Evolutionary conservation across 192 early-diverging fungal species (phyloP).

Genomic region (Coemansia sp.): DNA sequence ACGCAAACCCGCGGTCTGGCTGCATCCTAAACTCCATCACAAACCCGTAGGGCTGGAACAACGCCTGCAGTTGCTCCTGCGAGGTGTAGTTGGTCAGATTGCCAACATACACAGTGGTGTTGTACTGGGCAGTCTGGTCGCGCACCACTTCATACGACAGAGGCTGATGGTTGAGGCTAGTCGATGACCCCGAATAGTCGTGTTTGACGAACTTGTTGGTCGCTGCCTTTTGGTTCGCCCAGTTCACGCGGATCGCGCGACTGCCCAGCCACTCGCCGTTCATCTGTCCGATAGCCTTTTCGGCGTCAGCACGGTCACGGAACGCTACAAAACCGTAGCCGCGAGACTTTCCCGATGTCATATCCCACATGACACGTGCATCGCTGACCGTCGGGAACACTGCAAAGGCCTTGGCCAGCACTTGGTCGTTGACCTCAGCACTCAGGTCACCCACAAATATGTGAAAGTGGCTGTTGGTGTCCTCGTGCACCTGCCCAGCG

Average conservation of each 20-base stretch:
- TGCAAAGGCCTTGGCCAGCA: constrained; percentile 73
- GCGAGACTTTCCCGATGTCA: constrained; percentile 81
- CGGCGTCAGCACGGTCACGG: constrained; percentile 83
- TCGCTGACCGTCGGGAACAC: constrained; percentile 58
- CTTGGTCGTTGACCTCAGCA: constrained; percentile 85
- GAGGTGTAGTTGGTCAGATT: constrained; percentile 80
- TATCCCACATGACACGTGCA: constrained; percentile 94
- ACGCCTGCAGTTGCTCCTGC: constrained; percentile 62
- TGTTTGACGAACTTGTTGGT: constrained; percentile 15
- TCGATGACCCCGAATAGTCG: constrained; percentile 6
- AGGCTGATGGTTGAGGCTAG: constrained; percentile 12
- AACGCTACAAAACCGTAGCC: constrained; percentile 93
- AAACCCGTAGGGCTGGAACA: constrained; percentile 79
- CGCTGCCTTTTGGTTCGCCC: constrained; percentile 84
- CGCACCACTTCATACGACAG: constrained; percentile 70
- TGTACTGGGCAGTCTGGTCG: constrained; percentile 75
- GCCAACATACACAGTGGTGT: constrained; percentile 88
- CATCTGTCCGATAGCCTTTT: constrained; percentile 81
- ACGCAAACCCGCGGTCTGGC: constrained; percentile 88
- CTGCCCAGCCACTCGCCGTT: constrained; percentile 87
- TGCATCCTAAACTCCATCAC: constrained; percentile 81
- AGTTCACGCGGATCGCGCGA: constrained; percentile 87
- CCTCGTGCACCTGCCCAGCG: constrained; percentile 57
- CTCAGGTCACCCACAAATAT: constrained; percentile 94
- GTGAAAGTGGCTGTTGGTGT: constrained; percentile 74